Evolutionary conservation across 129 eudicot species (phyloP), one percentile per base, ranked within the genome.

Genomic region (Chrysanthemum seticuspe): DNA sequence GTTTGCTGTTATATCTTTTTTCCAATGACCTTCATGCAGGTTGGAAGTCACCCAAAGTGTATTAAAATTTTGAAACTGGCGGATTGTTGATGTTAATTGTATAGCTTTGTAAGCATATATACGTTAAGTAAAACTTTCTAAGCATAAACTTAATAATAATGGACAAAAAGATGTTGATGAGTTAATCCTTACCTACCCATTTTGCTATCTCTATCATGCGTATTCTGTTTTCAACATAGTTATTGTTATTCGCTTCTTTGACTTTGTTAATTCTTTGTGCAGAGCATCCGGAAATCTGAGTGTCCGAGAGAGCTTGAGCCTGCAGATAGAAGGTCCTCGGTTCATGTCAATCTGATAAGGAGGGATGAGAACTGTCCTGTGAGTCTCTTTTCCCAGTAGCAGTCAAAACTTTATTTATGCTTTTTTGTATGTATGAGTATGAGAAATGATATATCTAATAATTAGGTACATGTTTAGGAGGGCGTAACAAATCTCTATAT

Each of bases 251-350:
- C 11, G 10, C 21, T 52, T 51, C 72, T 4, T 67, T 60, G 65
- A 36, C 57, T 29, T 31, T 67, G 13, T 14, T 50, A 72, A 61
- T 49, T 76, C 44, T 52, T 66, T 48, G 36, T 78, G 84, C 87
- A 91, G 97, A 91, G 97, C 80, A 88, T 91, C 56, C 82, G 77
- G 72, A 91, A 83, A 64, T 91, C 97, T 29, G 90, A 91, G 85
- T 91, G 96, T 69, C 97, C 97, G n/a, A 86, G 85, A 79, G 97
- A 91, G 83, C 97, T 91, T 74, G 96, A 88, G 83, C 96, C 97
- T 70, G 90, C 85, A 6, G 87, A 88, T 80, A 76, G 87, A 72
- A 83, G 84, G 76, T 74, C 96, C 50, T 74, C 82, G 57, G 97
- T 91, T 80, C 90, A 82, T 62, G 95, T 86, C 60, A 88, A 84